Conservation (phyloP, 257 asterid species). For the Rhazya stricta region DNA sequence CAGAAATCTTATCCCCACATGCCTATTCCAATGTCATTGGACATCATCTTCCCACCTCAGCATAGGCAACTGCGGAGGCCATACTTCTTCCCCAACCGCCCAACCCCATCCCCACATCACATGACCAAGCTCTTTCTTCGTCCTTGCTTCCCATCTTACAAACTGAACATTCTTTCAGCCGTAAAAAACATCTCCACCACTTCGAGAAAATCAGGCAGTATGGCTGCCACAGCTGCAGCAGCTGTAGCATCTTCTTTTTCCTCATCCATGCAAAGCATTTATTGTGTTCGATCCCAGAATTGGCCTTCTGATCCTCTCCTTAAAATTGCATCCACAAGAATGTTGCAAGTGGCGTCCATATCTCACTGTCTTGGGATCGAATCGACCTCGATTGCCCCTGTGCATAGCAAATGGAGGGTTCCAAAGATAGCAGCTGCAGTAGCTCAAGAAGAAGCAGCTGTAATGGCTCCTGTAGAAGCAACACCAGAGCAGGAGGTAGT, state of each 20-base stretch:
- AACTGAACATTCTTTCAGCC: not conserved
- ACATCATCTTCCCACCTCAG: conserved; percentile 48
- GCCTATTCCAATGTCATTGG: conserved; percentile 50
- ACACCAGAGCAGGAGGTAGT: conserved; percentile 5
- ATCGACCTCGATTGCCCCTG: conserved; percentile 17
- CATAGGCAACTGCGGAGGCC: conserved; percentile 19
- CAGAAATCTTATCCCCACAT: conserved; percentile 53
- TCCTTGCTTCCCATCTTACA: not conserved
- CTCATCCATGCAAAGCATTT: conserved; percentile 40
- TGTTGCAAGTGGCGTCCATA: conserved; percentile 24
- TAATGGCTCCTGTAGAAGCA: conserved; percentile 28
- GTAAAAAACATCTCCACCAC: conserved; percentile 15
- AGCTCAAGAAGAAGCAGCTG: conserved; percentile 56
- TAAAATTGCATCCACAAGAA: conserved; percentile 36
- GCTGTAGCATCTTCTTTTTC: conserved; percentile 65
- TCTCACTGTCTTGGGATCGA: conserved; percentile 39
- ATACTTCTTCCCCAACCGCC: not conserved
- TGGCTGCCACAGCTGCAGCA: conserved; percentile 64
- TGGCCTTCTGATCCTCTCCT: conserved; percentile 35
- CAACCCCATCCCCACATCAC: conserved; percentile 1
- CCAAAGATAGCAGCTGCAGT: conserved; percentile 49
- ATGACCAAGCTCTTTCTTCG: not conserved
- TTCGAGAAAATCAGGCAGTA: conserved; percentile 15
- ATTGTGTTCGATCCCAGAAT: conserved; percentile 31
- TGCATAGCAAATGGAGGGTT: conserved; percentile 41